Evolutionary conservation across 2,329 filamentous ascomycete genomes (phyloP).

Genomic region (Eutypa lata): DNA sequence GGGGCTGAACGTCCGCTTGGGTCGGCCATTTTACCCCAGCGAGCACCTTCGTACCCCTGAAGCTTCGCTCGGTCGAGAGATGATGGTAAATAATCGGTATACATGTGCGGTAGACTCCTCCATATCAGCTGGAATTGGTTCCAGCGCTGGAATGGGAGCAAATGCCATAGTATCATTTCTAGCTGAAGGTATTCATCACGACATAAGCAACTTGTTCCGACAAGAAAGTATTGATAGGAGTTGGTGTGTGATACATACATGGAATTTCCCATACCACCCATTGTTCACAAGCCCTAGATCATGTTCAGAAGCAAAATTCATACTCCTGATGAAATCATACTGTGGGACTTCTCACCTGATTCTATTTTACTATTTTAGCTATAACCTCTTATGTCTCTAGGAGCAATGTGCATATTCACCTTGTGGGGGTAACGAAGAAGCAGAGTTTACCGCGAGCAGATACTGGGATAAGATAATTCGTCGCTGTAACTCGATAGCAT

Average conservation of each 20-base stretch:
- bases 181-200: slow-evolving; percentile 26
- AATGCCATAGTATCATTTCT: slow-evolving; percentile 55
- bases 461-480: slow-evolving; percentile 53
- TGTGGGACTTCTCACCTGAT: slow-evolving; percentile 9
- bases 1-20: slow-evolving; percentile 52
- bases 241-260: slow-evolving; percentile 25
- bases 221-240: background rate
- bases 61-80: slow-evolving; percentile 33
- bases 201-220: too few species aligned
- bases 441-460: slow-evolving; percentile 49
- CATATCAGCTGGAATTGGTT: slow-evolving; percentile 41
- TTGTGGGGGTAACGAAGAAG: slow-evolving; percentile 46
- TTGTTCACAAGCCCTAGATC: slow-evolving; percentile 46
- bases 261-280: slow-evolving; percentile 56
- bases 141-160: slow-evolving; percentile 49
- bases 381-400: background rate
- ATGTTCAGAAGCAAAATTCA: slow-evolving; percentile 2
- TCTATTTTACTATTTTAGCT: slow-evolving; percentile 12
- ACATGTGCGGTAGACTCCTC: slow-evolving; percentile 43
- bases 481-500: slow-evolving; percentile 49
- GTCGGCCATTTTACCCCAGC: slow-evolving; percentile 55
- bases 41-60: slow-evolving; percentile 42
- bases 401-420: slow-evolving; percentile 19
- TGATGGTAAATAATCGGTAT: slow-evolving; percentile 42
- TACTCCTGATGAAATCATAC: slow-evolving; percentile 3